A percentile compares a stretch with the other conserved stretches of the same genome.
These are phyloP conservation scores for Pseudogymnoascus verrucosus DNA, from an alignment of 2,329 filamentous ascomycete species.

Conservation along the genomic window DNA sequence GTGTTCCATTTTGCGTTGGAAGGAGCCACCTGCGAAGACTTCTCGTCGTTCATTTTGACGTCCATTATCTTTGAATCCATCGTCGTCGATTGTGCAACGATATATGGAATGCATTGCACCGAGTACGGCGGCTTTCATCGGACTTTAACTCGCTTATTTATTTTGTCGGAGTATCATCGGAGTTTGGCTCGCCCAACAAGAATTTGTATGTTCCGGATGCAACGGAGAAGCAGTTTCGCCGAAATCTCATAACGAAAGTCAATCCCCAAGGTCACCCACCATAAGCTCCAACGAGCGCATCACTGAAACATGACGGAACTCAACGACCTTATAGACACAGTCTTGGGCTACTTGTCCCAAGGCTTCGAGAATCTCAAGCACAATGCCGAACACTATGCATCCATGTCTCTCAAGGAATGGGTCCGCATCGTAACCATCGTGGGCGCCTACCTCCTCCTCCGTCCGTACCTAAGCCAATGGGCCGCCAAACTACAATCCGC, in stretches of 20 bases:
- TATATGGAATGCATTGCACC: background rate
- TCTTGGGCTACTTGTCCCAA: background rate
- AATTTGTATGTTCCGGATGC: background rate
- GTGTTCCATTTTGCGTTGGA: constrained; percentile 60
- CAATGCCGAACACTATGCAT: constrained; percentile 2
- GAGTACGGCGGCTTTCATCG: background rate
- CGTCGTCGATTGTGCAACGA: background rate
- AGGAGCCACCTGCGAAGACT: background rate
- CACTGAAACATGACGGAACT: background rate
- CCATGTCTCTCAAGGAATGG: constrained; percentile 45
- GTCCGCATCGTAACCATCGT: constrained; percentile 66
- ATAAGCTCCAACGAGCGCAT: background rate
- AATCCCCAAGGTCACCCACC: background rate
- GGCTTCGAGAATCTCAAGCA: constrained; percentile 5
- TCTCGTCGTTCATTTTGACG: background rate
- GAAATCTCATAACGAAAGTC: background rate
- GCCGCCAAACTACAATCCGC: constrained; percentile 56
- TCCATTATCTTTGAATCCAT: background rate
- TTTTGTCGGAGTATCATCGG: constrained; percentile 5
- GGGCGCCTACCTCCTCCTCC: constrained; percentile 63
- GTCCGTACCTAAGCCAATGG: constrained; percentile 65
- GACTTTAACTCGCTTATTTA: background rate
- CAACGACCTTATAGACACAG: background rate
- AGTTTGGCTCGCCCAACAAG: background rate
- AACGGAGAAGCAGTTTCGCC: constrained; percentile 1